phyloP scores from a whole-genome alignment of 768 basidiomycete species.

The Amanita phalloides region DNA sequence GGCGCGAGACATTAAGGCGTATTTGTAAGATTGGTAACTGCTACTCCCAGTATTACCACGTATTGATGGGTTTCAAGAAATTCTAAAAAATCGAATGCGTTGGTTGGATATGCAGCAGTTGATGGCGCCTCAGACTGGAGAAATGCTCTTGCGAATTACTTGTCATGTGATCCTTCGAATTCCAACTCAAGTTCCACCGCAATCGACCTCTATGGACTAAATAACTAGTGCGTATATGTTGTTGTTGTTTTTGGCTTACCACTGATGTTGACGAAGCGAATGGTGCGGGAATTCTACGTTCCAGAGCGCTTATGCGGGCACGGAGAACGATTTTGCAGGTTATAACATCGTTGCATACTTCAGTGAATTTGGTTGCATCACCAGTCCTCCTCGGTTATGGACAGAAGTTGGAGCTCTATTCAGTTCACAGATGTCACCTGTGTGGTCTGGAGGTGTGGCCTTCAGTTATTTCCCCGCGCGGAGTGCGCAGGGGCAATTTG shows the following conservation, averaged over 20 bases:
- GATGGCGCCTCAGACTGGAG: slow-evolving; percentile 59
- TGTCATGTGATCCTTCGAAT: slow-evolving; percentile 60
- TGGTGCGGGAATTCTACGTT: slow-evolving; percentile 73
- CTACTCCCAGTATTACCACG: background rate
- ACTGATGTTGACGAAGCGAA: slow-evolving; percentile 34
- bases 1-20: slow-evolving; percentile 79
- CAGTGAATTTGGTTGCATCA: slow-evolving; percentile 78
- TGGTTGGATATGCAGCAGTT: slow-evolving; percentile 83
- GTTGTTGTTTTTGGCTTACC: background rate
- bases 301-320: slow-evolving; percentile 41
- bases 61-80: slow-evolving; percentile 26
- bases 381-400: slow-evolving; percentile 57
- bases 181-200: slow-evolving; percentile 44
- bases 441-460: slow-evolving; percentile 85
- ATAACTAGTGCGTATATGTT: slow-evolving; percentile 57
- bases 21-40: slow-evolving; percentile 37
- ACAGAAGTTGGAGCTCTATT: slow-evolving; percentile 70
- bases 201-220: slow-evolving; percentile 82
- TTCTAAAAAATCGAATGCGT: slow-evolving; percentile 49
- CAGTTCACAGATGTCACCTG: slow-evolving; percentile 57
- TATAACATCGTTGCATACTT: slow-evolving; percentile 84
- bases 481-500: slow-evolving; percentile 68
- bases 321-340: slow-evolving; percentile 41
- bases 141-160: slow-evolving; percentile 61
- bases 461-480: slow-evolving; percentile 83